phyloP scores from a whole-genome alignment of 2,329 filamentous ascomycete genomes.

The Phyllosticta citribraziliensis region DNA sequence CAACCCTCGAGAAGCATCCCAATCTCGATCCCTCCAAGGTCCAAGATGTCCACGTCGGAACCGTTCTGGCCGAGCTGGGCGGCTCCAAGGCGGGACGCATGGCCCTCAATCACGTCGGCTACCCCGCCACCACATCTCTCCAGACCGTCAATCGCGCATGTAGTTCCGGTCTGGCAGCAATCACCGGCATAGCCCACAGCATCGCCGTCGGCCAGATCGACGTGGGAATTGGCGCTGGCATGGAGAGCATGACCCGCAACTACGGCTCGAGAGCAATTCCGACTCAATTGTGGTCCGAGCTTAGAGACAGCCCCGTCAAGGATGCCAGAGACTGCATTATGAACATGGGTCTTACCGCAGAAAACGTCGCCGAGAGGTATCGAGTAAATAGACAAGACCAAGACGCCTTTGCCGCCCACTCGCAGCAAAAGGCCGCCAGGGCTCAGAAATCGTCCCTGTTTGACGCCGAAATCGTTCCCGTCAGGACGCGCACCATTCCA shows the following conservation, averaged over 20 bases:
- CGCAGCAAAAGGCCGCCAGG: conserved; percentile 61
- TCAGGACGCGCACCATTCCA: conserved; percentile 58
- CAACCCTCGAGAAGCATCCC: conserved; percentile 63
- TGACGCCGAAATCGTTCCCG: conserved; percentile 68
- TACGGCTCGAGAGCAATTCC: conserved; percentile 82
- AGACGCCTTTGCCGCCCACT: conserved; percentile 69
- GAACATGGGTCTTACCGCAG: conserved; percentile 84
- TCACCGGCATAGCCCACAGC: conserved; percentile 62
- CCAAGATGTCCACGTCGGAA: conserved; percentile 77
- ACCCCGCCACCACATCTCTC: conserved; percentile 60
- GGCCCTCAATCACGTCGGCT: conserved; percentile 78
- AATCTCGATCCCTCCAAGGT: conserved; percentile 59
- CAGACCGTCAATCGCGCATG: conserved; percentile 88
- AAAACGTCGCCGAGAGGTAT: conserved; percentile 78
- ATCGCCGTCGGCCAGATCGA: conserved; percentile 67
- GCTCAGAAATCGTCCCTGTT: conserved; percentile 64
- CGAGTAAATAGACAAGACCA: conserved; percentile 65
- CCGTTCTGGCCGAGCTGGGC: conserved; percentile 82
- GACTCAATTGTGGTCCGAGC: conserved; percentile 64
- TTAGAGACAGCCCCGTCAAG: conserved; percentile 53
- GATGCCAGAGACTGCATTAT: conserved; percentile 81
- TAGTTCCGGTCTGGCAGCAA: conserved; percentile 64
- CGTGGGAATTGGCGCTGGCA: conserved; percentile 72
- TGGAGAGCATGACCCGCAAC: conserved; percentile 94
- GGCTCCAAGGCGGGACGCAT: conserved; percentile 85